phyloP scores from a whole-genome alignment of 495 filamentous ascomycete genomes.

The Letharia lupina region DNA sequence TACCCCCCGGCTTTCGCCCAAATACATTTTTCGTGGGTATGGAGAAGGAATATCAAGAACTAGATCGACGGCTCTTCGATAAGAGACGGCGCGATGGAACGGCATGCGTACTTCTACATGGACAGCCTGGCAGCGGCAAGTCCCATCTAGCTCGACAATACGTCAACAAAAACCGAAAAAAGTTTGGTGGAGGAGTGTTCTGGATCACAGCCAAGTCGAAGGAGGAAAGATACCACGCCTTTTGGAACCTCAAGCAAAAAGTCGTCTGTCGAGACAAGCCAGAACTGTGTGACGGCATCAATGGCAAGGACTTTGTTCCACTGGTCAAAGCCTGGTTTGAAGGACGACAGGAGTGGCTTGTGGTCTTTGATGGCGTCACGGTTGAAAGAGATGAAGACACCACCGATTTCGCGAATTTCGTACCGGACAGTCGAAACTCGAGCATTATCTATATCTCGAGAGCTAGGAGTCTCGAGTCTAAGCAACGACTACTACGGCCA shows the following conservation, averaged over 20 bases:
- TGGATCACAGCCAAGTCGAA: slow-evolving; percentile 67
- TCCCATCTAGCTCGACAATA: slow-evolving; percentile 77
- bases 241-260: slow-evolving; percentile 63
- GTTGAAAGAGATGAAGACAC: slow-evolving; percentile 53
- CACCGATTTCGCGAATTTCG: slow-evolving; percentile 52
- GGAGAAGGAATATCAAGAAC: slow-evolving; percentile 55
- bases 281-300: slow-evolving; percentile 22
- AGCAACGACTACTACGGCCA: slow-evolving; percentile 65
- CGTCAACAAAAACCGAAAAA: slow-evolving; percentile 56
- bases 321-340: slow-evolving; percentile 64
- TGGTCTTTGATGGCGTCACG: slow-evolving; percentile 67
- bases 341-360: slow-evolving; percentile 59
- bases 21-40: slow-evolving; percentile 72
- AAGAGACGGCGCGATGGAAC: slow-evolving; percentile 54
- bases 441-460: slow-evolving; percentile 73
- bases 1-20: slow-evolving; percentile 66
- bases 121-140: slow-evolving; percentile 71
- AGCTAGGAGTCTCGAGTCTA: slow-evolving; percentile 55
- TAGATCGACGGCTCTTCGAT: slow-evolving; percentile 62
- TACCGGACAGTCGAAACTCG: slow-evolving; percentile 60
- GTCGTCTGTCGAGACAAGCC: slow-evolving; percentile 39
- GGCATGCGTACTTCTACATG: slow-evolving; percentile 60
- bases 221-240: slow-evolving; percentile 56
- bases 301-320: slow-evolving; percentile 40
- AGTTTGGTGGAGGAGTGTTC: slow-evolving; percentile 69